phyloP scores from a whole-genome alignment of 257 asterid genomes.

The Agastache rugosa region DNA sequence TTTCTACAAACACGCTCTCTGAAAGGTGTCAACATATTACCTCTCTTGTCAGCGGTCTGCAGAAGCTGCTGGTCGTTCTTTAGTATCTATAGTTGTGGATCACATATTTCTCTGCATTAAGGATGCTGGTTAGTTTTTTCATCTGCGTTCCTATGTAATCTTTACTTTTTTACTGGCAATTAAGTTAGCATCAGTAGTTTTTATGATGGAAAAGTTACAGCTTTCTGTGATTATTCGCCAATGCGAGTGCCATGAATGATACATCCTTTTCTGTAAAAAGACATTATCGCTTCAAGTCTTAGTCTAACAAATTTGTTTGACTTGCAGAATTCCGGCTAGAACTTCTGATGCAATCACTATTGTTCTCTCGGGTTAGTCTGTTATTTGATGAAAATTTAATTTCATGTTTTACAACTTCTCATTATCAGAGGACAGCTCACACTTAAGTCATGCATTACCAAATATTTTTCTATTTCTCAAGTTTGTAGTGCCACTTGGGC shows the following conservation, averaged over 20 bases:
- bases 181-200: background rate
- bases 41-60: slow-evolving; percentile 70
- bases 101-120: slow-evolving; percentile 94
- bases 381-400: slow-evolving; percentile 25
- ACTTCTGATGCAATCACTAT: slow-evolving; percentile 92
- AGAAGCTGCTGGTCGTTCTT: slow-evolving; percentile 95
- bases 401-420: slow-evolving; percentile 21
- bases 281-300: slow-evolving; percentile 22
- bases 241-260: slow-evolving; percentile 14
- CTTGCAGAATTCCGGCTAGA: slow-evolving; percentile 97
- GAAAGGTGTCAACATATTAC: slow-evolving; percentile 33
- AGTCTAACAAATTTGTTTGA: slow-evolving; percentile 39
- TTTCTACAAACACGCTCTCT: slow-evolving; percentile 28
- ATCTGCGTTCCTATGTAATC: slow-evolving; percentile 21
- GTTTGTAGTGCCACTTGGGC: slow-evolving; percentile 17
- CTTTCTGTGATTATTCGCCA: slow-evolving; percentile 19
- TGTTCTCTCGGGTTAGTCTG: slow-evolving; percentile 84
- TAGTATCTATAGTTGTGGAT: slow-evolving; percentile 85
- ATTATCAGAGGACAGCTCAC: slow-evolving; percentile 25
- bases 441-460: slow-evolving; percentile 19
- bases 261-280: background rate
- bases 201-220: background rate
- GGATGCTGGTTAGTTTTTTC: slow-evolving; percentile 77
- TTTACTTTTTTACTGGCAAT: slow-evolving; percentile 18
- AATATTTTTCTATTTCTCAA: background rate